Conservation (phyloP, 352 stramenopile genomes). For the Phytophthora melonis region DNA sequence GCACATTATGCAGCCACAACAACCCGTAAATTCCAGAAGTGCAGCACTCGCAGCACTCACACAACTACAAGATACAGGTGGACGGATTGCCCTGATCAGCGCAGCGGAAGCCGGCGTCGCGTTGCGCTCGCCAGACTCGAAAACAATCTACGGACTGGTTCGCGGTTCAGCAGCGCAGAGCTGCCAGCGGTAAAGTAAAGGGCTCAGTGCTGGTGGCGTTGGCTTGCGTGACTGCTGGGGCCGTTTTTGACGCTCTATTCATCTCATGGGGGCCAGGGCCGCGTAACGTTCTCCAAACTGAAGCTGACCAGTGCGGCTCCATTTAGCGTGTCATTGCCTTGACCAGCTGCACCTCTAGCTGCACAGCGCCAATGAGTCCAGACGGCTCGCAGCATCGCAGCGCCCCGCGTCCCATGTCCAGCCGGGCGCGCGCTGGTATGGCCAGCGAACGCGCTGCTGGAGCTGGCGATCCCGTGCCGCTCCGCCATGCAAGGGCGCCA, state of each 20-base stretch:
- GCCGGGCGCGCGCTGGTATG: background rate
- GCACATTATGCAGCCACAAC: no score
- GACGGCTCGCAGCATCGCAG: background rate
- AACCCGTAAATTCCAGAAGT: no score
- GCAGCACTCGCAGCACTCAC: no score
- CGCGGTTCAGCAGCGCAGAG: background rate
- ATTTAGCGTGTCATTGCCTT: background rate
- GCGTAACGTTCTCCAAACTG: constrained; percentile 3
- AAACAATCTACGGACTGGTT: background rate
- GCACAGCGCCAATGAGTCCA: constrained; percentile 1
- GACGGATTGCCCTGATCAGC: background rate
- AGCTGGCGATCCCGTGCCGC: background rate
- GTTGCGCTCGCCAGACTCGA: background rate
- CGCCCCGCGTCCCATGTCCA: background rate
- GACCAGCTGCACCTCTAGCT: background rate
- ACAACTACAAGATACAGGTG: background rate
- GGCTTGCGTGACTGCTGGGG: background rate
- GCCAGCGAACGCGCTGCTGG: background rate
- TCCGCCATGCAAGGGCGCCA: background rate
- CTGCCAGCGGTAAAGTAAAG: background rate
- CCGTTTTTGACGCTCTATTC: background rate
- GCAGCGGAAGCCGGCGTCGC: background rate
- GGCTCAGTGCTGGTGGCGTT: background rate
- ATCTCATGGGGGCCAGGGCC: background rate
- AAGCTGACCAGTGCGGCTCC: background rate